These are phyloP conservation scores for Starmera pachycereana DNA, from an alignment of 805 yeast species.

Conservation along the genomic window DNA sequence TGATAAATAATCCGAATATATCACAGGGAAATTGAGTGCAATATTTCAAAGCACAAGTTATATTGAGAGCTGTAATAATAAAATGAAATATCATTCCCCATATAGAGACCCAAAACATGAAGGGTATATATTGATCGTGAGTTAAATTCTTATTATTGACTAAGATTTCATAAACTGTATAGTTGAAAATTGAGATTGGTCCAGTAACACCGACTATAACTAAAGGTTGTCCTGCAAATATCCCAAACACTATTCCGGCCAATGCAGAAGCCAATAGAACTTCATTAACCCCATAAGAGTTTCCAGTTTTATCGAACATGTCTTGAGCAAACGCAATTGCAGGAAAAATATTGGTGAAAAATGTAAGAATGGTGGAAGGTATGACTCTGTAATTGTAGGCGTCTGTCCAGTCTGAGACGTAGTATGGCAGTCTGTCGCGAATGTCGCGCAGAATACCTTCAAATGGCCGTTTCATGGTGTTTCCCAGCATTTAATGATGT, in stretches of 20 bases:
- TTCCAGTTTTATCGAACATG: conserved; percentile 85
- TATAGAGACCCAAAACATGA: conserved; percentile 91
- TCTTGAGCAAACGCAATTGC: conserved; percentile 96
- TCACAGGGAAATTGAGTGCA: conserved; percentile 84
- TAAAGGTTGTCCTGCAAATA: conserved; percentile 81
- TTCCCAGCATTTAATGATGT: too few relatives aligned
- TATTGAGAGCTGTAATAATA: conserved; percentile 56
- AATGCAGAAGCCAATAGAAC: conserved; percentile 74
- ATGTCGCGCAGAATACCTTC: conserved; percentile 27
- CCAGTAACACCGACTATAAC: conserved; percentile 97
- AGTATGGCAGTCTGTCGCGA: conserved; percentile 43
- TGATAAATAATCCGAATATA: conserved; percentile 86
- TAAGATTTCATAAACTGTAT: conserved; percentile 73
- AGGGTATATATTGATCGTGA: conserved; percentile 41
- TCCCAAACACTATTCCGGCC: conserved; percentile 84
- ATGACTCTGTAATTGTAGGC: conserved; percentile 79
- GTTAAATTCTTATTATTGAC: conserved; percentile 4
- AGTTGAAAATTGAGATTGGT: conserved; percentile 85
- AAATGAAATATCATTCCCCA: conserved; percentile 87
- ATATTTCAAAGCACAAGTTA: conserved; percentile 53
- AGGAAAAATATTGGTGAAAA: conserved; percentile 84
- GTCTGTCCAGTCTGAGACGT: conserved; percentile 71
- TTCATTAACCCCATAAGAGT: conserved; percentile 88
- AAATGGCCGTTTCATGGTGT: conserved; percentile 8
- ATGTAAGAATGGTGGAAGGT: conserved; percentile 75